These are phyloP conservation scores for Phialophora verrucosa DNA, from an alignment of 2,329 filamentous ascomycete species.

Conservation along the genomic window DNA sequence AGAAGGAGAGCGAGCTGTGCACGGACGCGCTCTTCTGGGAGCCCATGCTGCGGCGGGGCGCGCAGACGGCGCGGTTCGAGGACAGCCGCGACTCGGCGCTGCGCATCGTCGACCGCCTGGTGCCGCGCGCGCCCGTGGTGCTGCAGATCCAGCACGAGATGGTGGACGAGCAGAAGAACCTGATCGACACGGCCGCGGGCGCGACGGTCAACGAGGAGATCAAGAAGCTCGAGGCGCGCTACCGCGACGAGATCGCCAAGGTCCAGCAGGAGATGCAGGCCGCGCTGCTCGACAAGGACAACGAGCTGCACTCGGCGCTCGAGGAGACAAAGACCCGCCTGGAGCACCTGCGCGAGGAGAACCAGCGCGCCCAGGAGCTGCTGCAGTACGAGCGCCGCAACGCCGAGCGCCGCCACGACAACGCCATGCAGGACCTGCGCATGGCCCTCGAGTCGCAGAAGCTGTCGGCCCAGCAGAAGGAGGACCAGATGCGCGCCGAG, in stretches of 20 bases:
- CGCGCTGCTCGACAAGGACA: background rate
- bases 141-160: conserved; percentile 24
- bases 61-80: background rate
- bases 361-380: background rate
- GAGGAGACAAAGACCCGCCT: background rate
- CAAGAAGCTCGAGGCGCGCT: background rate
- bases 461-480: background rate
- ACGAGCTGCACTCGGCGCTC: background rate
- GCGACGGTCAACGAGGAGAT: conserved; percentile 8
- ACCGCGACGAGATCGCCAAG: background rate
- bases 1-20: background rate
- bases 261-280: background rate
- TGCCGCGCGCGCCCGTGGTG: background rate
- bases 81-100: conserved; percentile 4
- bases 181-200: conserved; percentile 24
- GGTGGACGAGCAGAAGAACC: conserved; percentile 16
- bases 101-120: conserved; percentile 15
- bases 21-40: background rate
- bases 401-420: background rate
- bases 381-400: background rate
- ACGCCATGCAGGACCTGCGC: background rate
- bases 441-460: background rate
- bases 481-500: conserved; percentile 1
- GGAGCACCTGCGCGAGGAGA: background rate
- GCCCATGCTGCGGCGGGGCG: conserved; percentile 1